phyloP scores from a whole-genome alignment of 495 filamentous ascomycete genomes.

The Xylaria longipes region DNA sequence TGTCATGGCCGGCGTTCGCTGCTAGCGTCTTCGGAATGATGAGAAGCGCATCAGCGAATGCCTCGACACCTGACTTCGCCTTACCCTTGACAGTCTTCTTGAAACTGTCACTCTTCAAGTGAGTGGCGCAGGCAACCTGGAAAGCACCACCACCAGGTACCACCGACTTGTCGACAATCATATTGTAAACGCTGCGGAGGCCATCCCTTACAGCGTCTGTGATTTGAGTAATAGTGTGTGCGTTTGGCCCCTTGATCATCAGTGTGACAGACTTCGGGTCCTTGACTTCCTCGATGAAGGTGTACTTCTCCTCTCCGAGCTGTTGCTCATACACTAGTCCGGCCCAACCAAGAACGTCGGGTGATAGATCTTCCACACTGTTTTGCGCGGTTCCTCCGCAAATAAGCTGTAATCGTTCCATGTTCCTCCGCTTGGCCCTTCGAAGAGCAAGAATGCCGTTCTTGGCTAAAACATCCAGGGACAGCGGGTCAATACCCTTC shows the following conservation, averaged over 20 bases:
- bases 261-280: slow-evolving; percentile 98
- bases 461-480: slow-evolving; percentile 93
- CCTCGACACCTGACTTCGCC: slow-evolving; percentile 91
- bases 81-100: slow-evolving; percentile 92
- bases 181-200: slow-evolving; percentile 94
- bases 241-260: slow-evolving; percentile 96
- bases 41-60: slow-evolving; percentile 92
- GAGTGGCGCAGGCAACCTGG: slow-evolving; percentile 91
- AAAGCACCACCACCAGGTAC: slow-evolving; percentile 95
- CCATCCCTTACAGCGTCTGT: slow-evolving; percentile 98
- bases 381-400: slow-evolving; percentile 92
- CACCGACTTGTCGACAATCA: slow-evolving; percentile 95
- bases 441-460: slow-evolving; percentile 95
- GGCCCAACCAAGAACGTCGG: slow-evolving; percentile 93
- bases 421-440: slow-evolving; percentile 95
- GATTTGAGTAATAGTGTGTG: slow-evolving; percentile 94
- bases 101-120: slow-evolving; percentile 83
- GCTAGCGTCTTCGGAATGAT: slow-evolving; percentile 97
- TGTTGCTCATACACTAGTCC: slow-evolving; percentile 97
- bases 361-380: slow-evolving; percentile 90
- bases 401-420: slow-evolving; percentile 95
- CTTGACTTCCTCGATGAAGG: slow-evolving; percentile 98
- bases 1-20: slow-evolving; percentile 93
- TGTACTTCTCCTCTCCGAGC: slow-evolving; percentile 98
- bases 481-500: slow-evolving; percentile 97